phyloP scores from a whole-genome alignment of 169 alveolate species.

The Besnoitia besnoiti region DNA sequence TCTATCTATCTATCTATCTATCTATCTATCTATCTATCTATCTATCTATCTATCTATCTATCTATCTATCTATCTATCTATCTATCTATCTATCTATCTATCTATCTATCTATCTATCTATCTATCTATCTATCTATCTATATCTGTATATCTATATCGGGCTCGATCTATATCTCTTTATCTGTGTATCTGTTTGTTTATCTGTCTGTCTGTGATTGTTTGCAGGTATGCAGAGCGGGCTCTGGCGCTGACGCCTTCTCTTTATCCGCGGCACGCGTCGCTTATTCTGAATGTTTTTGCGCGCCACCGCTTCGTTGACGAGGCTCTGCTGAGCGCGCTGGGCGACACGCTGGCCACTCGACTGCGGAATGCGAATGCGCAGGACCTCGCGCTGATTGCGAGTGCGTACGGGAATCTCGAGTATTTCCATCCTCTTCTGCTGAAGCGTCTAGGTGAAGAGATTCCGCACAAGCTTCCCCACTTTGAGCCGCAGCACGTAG shows the following conservation, averaged over 20 bases:
- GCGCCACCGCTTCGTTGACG: neutral
- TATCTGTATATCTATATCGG: neutral
- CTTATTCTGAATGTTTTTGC: constrained; percentile 21
- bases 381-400: constrained; percentile 12
- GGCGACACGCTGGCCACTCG: neutral
- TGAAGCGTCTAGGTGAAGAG: neutral
- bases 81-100: no score
- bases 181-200: neutral
- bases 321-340: neutral
- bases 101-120: no score
- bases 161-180: neutral
- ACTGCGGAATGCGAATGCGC: constrained; percentile 12
- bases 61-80: no score
- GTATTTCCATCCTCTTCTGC: neutral
- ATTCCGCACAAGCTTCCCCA: constrained; percentile 29
- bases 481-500: constrained; percentile 41
- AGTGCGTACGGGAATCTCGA: neutral
- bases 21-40: no score
- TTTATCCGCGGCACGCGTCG: constrained; percentile 20
- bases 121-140: no score
- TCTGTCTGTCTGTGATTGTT: neutral
- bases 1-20: no score
- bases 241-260: neutral
- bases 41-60: no score
- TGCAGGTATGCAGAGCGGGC: constrained; percentile 38